Evolutionary conservation across 2,329 filamentous ascomycete genomes (phyloP).

Genomic region (Bretziella fagacearum): DNA sequence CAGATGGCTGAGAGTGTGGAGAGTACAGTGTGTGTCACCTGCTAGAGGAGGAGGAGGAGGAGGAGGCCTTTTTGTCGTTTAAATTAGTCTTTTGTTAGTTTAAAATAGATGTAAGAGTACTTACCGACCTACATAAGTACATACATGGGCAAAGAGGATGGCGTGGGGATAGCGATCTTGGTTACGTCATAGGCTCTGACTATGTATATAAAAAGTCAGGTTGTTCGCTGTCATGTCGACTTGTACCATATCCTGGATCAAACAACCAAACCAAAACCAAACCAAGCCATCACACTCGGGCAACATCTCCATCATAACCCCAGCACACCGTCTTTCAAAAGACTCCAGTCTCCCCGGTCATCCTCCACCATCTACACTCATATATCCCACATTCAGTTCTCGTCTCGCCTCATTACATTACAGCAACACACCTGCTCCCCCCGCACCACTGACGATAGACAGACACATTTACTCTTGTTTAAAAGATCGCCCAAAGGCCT

Average conservation of each 20-base stretch:
- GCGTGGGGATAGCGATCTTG: too few species aligned
- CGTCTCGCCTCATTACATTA: background rate
- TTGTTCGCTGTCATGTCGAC: too few species aligned
- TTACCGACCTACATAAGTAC: too few species aligned
- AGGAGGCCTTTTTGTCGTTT: background rate
- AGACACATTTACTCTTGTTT: too few species aligned
- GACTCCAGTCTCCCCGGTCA: background rate
- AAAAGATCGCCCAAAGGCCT: background rate
- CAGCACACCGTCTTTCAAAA: conserved; percentile 1
- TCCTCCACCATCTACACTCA: background rate
- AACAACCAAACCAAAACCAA: too few species aligned
- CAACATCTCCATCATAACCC: background rate
- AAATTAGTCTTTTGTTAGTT: background rate
- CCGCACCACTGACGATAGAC: too few species aligned
- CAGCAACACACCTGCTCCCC: too few species aligned
- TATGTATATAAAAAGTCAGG: too few species aligned
- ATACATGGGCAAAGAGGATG: too few species aligned
- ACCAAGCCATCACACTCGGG: too few species aligned
- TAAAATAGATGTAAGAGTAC: background rate
- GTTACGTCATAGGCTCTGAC: too few species aligned
- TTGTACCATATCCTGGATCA: too few species aligned
- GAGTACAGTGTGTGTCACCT: background rate
- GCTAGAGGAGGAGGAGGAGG: background rate
- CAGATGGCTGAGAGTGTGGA: background rate
- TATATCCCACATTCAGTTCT: background rate